phyloP scores from a whole-genome alignment of 768 basidiomycete genomes.

The Hericium coralloides region DNA sequence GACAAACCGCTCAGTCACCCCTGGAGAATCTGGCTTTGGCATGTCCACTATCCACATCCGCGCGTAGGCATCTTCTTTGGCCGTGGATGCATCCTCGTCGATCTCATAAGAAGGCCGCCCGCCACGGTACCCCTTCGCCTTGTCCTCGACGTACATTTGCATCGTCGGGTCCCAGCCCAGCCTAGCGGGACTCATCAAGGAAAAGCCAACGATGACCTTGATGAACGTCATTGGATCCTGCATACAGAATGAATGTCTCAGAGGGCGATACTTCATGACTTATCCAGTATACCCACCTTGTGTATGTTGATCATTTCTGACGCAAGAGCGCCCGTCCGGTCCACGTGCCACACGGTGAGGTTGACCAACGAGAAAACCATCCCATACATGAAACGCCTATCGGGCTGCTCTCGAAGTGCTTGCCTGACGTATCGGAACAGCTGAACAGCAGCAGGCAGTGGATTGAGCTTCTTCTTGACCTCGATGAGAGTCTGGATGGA shows the following conservation, averaged over 20 bases:
- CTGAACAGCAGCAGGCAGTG: not conserved
- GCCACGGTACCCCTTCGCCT: too few relatives aligned
- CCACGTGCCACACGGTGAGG: not conserved
- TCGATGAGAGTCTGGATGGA: not conserved
- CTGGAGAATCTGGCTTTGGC: too few relatives aligned
- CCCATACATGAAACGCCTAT: not conserved
- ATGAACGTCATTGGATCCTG: not conserved
- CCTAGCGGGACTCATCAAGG: not conserved
- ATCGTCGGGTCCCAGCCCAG: slow-evolving; percentile 1
- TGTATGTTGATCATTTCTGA: not conserved
- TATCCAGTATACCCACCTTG: not conserved
- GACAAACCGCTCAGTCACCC: not conserved
- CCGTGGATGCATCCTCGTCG: not conserved
- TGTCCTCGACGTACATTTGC: not conserved
- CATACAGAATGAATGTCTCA: not conserved
- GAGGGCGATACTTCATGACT: too few relatives aligned
- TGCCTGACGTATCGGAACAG: not conserved
- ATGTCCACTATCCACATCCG: not conserved
- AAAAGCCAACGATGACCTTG: not conserved
- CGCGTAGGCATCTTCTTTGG: not conserved
- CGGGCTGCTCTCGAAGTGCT: not conserved
- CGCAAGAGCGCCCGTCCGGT: not conserved
- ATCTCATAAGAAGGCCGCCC: not conserved
- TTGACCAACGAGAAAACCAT: not conserved
- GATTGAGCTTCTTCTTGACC: not conserved